Evolutionary conservation across 2,329 filamentous ascomycete genomes (phyloP).

Genomic region (Diaporthe vexans): DNA sequence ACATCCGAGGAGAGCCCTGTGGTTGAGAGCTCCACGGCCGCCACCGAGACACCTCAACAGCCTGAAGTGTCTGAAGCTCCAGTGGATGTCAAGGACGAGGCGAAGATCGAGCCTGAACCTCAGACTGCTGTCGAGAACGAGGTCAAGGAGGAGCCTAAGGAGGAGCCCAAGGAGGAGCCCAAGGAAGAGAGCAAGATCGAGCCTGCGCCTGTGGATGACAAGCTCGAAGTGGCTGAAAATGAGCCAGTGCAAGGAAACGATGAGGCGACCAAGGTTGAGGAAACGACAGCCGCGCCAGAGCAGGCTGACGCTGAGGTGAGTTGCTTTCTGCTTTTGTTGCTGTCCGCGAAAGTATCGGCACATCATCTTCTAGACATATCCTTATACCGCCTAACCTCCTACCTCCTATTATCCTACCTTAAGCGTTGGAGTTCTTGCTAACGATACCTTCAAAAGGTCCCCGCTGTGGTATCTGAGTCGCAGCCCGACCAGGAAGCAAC

Average conservation of each 20-base stretch:
- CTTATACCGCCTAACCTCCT: no score
- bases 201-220: constrained; percentile 34
- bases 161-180: not conserved
- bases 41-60: constrained; percentile 36
- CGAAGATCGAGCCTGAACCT: no score
- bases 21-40: constrained; percentile 15
- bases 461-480: constrained; percentile 10
- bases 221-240: constrained; percentile 1
- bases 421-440: not conserved
- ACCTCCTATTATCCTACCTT: no score
- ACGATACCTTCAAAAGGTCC: not conserved
- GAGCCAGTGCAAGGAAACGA: not conserved
- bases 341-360: not conserved
- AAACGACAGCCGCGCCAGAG: not conserved
- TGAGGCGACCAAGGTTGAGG: not conserved
- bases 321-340: not conserved
- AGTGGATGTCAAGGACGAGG: constrained; percentile 12
- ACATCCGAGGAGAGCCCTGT: not conserved
- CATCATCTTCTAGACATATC: not conserved
- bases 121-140: not conserved
- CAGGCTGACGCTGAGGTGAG: constrained; percentile 14
- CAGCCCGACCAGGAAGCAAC: not conserved
- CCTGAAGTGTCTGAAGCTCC: constrained; percentile 17
- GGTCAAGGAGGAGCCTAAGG: not conserved
- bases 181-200: constrained; percentile 1